Evolutionary conservation across 345 rosid species (phyloP).

Genomic region (Populus simonii): DNA sequence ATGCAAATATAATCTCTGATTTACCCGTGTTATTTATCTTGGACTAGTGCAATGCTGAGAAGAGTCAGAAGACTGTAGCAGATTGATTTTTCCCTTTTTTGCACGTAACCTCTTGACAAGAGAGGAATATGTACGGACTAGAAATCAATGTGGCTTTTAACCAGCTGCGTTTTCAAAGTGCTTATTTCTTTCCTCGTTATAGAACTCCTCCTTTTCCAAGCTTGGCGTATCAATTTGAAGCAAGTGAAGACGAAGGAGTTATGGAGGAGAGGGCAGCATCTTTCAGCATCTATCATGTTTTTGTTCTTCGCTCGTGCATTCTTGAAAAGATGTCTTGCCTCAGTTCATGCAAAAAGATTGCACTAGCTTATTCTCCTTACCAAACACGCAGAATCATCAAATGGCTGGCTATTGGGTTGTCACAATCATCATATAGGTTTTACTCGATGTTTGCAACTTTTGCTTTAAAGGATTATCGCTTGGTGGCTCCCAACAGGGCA

Average conservation of each 20-base stretch:
- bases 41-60: background rate
- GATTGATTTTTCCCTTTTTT: background rate
- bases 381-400: slow-evolving; percentile 12
- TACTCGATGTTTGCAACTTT: background rate
- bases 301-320: background rate
- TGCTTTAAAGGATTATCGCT: background rate
- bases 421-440: too few relatives aligned
- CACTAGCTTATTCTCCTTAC: background rate
- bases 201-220: background rate
- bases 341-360: background rate
- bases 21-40: background rate
- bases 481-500: background rate
- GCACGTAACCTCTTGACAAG: background rate
- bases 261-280: background rate
- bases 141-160: background rate
- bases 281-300: background rate
- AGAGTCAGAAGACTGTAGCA: background rate
- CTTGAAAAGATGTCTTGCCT: background rate
- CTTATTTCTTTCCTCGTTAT: background rate
- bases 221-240: background rate
- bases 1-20: background rate
- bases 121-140: background rate
- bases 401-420: background rate
- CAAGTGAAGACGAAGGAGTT: slow-evolving; percentile 18
- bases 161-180: slow-evolving; percentile 2